These are phyloP conservation scores for Staphylotrichum longicolle DNA, from an alignment of 495 filamentous ascomycete species.

Conservation along the genomic window DNA sequence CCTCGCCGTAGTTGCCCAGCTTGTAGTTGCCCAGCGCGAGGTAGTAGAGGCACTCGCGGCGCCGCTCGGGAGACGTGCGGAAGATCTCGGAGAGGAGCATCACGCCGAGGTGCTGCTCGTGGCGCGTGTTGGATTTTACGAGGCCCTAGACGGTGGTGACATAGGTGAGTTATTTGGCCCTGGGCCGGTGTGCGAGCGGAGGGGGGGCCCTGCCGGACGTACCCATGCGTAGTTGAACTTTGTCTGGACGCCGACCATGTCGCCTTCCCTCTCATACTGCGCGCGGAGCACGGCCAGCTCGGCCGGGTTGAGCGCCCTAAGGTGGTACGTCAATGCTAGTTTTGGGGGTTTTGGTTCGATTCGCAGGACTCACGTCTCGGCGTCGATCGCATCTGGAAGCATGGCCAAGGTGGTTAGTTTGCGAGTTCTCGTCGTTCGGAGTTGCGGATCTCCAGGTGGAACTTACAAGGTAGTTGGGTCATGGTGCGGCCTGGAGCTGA, in stretches of 20 bases:
- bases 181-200: too few relatives aligned
- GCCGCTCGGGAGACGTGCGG: slow-evolving; percentile 81
- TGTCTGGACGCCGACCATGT: slow-evolving; percentile 93
- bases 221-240: slow-evolving; percentile 99
- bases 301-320: slow-evolving; percentile 78
- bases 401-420: slow-evolving; percentile 4
- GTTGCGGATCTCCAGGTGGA: not conserved
- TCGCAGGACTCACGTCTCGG: slow-evolving; percentile 70
- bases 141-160: slow-evolving; percentile 59
- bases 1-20: slow-evolving; percentile 94
- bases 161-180: not conserved
- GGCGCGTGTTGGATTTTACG: slow-evolving; percentile 81
- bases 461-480: slow-evolving; percentile 74
- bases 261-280: slow-evolving; percentile 95
- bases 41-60: slow-evolving; percentile 97
- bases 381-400: slow-evolving; percentile 85
- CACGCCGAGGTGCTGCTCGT: slow-evolving; percentile 93
- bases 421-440: slow-evolving; percentile 15
- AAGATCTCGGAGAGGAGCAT: slow-evolving; percentile 95
- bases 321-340: slow-evolving; percentile 9
- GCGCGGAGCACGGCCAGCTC: slow-evolving; percentile 87
- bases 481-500: slow-evolving; percentile 36
- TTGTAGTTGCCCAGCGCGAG: slow-evolving; percentile 96
- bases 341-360: not conserved
- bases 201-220: slow-evolving; percentile 22